Evolutionary conservation across 768 basidiomycete genomes (phyloP).

Genomic region (Rossbeevera mucosa): DNA sequence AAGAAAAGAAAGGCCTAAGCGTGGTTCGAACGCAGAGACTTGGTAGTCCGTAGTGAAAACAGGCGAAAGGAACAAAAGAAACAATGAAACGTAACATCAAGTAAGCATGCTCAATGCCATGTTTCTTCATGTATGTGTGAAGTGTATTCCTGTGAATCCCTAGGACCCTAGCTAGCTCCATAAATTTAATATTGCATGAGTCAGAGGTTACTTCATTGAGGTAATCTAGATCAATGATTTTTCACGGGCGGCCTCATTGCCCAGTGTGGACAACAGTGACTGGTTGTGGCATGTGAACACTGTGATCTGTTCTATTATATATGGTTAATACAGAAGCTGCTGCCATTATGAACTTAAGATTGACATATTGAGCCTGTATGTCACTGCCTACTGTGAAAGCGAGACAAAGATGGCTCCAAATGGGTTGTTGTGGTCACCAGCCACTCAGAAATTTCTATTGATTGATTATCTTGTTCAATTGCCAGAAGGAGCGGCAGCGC

Average conservation of each 20-base stretch:
- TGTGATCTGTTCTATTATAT: neutral
- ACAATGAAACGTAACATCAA: no score
- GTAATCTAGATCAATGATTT: neutral
- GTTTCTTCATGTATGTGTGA: slow-evolving; percentile 2
- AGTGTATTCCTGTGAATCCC: slow-evolving; percentile 11
- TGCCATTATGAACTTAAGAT: no score
- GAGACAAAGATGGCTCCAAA: no score
- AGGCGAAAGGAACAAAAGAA: no score
- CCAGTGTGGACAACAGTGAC: neutral
- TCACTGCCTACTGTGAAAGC: no score
- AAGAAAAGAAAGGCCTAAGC: no score
- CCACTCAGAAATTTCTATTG: neutral
- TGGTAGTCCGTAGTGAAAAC: no score
- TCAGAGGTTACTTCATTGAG: slow-evolving; percentile 3
- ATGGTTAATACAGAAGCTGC: no score
- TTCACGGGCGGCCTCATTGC: neutral
- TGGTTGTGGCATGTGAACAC: neutral
- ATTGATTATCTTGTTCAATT: neutral
- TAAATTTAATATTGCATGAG: slow-evolving; percentile 9
- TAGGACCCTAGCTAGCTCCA: slow-evolving; percentile 3
- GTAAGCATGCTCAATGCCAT: slow-evolving; percentile 3
- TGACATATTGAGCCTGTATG: no score
- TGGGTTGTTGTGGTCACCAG: no score
- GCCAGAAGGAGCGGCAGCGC: neutral
- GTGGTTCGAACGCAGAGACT: no score